Conservation (phyloP, 176 grass and related monocot species). For the Hordeum vulgare region DNA sequence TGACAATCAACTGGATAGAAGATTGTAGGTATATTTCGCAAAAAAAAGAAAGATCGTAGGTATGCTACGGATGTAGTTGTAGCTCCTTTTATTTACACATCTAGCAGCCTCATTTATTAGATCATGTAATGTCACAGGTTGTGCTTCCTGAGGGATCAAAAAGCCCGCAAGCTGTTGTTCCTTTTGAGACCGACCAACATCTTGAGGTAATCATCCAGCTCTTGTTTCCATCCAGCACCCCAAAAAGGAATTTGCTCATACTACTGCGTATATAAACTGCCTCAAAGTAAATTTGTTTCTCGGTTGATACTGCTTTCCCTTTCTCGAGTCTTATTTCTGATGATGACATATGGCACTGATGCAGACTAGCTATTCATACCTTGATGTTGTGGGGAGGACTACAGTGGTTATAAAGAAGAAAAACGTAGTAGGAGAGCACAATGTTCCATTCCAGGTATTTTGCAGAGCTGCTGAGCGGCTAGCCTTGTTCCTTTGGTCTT, state of each 20-base stretch:
- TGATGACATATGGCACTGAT: not conserved
- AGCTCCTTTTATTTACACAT: not conserved
- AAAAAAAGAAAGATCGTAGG: not conserved
- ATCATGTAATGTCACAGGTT: slow-evolving; percentile 28
- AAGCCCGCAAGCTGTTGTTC: slow-evolving; percentile 51
- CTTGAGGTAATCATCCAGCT: slow-evolving; percentile 44
- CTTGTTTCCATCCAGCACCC: not conserved
- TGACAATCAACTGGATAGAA: not conserved
- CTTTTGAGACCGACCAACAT: slow-evolving; percentile 53
- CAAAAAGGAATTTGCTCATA: not conserved
- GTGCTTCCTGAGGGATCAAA: slow-evolving; percentile 81
- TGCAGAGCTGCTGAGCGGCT: not conserved
- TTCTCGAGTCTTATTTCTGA: not conserved
- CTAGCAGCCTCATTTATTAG: not conserved
- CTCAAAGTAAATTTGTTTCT: not conserved
- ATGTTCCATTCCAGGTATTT: slow-evolving; percentile 68
- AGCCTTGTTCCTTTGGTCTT: not conserved
- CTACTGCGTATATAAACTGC: no score
- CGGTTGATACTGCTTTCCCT: not conserved
- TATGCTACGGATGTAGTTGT: not conserved
- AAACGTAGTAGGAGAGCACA: slow-evolving; percentile 66
- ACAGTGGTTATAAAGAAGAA: slow-evolving; percentile 66
- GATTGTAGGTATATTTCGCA: not conserved
- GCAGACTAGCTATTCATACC: slow-evolving; percentile 75
- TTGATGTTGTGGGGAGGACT: slow-evolving; percentile 66